Evolutionary conservation across 495 filamentous ascomycete species (phyloP).

Genomic region (Neurospora terricola): DNA sequence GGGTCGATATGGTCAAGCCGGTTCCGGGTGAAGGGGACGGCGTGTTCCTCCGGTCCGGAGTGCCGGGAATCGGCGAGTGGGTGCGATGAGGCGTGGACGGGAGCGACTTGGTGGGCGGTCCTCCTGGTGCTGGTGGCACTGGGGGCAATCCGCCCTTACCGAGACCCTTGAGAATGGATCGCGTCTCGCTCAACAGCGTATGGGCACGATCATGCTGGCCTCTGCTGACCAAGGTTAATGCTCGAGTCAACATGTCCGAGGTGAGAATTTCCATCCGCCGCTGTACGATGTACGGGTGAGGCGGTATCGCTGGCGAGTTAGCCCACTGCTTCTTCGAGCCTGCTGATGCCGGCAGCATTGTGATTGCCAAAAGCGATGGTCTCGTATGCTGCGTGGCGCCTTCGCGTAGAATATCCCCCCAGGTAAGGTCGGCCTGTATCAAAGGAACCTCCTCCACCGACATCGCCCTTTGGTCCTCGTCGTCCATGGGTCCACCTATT

Average conservation of each 20-base stretch:
- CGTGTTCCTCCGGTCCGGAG: slow-evolving; percentile 38
- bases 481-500: slow-evolving; percentile 80
- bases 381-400: slow-evolving; percentile 80
- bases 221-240: slow-evolving; percentile 80
- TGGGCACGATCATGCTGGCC: slow-evolving; percentile 90
- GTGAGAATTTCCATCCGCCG: slow-evolving; percentile 96
- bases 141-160: slow-evolving; percentile 92
- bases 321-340: slow-evolving; percentile 51
- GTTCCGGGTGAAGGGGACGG: slow-evolving; percentile 36
- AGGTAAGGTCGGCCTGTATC: slow-evolving; percentile 89
- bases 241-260: slow-evolving; percentile 94
- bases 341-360: slow-evolving; percentile 77
- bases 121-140: slow-evolving; percentile 36
- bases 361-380: slow-evolving; percentile 91
- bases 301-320: slow-evolving; percentile 79
- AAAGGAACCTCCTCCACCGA: slow-evolving; percentile 94
- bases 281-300: slow-evolving; percentile 91
- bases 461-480: slow-evolving; percentile 70
- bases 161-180: slow-evolving; percentile 89
- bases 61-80: slow-evolving; percentile 31
- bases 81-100: slow-evolving; percentile 39
- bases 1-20: background rate
- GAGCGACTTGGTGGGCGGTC: slow-evolving; percentile 30
- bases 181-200: slow-evolving; percentile 83
- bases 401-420: slow-evolving; percentile 89